Percentiles rank a stretch among this genome's conserved stretches.
Conservation (phyloP, 1,284 basidiomycete species). For the Ganoderma sinense region DNA sequence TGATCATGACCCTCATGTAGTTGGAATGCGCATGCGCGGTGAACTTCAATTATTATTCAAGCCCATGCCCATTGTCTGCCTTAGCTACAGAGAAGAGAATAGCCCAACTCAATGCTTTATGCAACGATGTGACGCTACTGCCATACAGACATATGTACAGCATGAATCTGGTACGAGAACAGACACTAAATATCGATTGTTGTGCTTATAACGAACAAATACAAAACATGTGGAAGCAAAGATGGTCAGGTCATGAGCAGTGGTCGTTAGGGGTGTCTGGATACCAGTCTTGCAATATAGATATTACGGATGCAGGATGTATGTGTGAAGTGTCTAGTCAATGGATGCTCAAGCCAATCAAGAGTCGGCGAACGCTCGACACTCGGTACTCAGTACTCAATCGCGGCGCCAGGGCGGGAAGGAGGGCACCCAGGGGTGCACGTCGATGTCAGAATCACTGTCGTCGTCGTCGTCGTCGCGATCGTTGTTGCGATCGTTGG, state of each 20-base stretch:
- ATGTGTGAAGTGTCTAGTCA: neutral
- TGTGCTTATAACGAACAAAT: neutral
- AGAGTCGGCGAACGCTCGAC: neutral
- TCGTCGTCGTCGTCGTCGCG: constrained; percentile 21
- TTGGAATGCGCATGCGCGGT: too few species aligned
- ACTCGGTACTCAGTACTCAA: constrained; percentile 8
- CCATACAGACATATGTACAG: neutral
- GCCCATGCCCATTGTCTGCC: too few species aligned
- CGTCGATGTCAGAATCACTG: constrained; percentile 9
- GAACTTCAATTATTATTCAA: too few species aligned
- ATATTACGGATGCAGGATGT: constrained; percentile 57
- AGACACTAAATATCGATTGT: neutral
- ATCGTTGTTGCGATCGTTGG: constrained; percentile 4
- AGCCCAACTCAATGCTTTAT: neutral
- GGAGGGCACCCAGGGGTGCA: constrained; percentile 13
- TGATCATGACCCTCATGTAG: too few species aligned
- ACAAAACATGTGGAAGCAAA: neutral
- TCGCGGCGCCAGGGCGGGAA: constrained; percentile 26
- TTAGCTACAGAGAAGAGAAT: neutral
- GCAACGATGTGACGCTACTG: neutral
- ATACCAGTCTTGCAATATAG: neutral
- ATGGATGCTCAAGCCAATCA: neutral
- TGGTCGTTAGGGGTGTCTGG: neutral
- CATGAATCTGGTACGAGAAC: neutral
- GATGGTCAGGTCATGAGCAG: neutral